A percentile compares a stretch with the other conserved stretches of the same genome.
These are phyloP conservation scores for Debaryomyces sp. DNA, from an alignment of 1,139 yeast species.

Conservation along the genomic window DNA sequence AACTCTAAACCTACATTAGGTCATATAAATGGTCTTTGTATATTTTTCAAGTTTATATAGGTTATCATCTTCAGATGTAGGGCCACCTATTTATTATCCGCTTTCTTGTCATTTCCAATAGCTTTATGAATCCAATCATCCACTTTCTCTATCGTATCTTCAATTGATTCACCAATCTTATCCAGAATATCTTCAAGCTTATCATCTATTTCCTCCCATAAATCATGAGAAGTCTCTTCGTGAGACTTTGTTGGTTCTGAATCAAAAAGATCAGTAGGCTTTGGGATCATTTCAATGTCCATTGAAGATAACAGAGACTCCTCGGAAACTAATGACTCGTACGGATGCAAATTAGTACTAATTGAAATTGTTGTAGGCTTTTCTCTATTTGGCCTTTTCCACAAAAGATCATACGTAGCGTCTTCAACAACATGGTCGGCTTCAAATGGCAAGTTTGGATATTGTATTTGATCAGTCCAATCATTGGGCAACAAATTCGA, in stretches of 20 bases:
- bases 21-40: conserved; percentile 1
- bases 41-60: background rate
- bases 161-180: conserved; percentile 19
- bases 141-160: conserved; percentile 17
- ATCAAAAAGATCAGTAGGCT: conserved; percentile 35
- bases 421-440: conserved; percentile 47
- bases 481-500: conserved; percentile 40
- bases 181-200: conserved; percentile 26
- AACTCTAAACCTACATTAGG: background rate
- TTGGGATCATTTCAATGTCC: conserved; percentile 31
- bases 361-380: conserved; percentile 18
- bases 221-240: conserved; percentile 16
- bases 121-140: conserved; percentile 16
- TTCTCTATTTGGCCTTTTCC: conserved; percentile 23
- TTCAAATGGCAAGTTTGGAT: conserved; percentile 61
- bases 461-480: conserved; percentile 58
- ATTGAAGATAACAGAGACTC: conserved; percentile 26
- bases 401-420: conserved; percentile 57
- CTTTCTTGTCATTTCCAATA: conserved; percentile 9
- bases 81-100: background rate
- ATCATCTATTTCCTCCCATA: conserved; percentile 35
- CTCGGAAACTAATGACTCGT: conserved; percentile 28
- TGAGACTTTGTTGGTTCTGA: conserved; percentile 10
- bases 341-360: conserved; percentile 27
- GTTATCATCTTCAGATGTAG: background rate